Conservation (phyloP, 139 green algal genomes). For the Astrephomene gubernaculifera region DNA sequence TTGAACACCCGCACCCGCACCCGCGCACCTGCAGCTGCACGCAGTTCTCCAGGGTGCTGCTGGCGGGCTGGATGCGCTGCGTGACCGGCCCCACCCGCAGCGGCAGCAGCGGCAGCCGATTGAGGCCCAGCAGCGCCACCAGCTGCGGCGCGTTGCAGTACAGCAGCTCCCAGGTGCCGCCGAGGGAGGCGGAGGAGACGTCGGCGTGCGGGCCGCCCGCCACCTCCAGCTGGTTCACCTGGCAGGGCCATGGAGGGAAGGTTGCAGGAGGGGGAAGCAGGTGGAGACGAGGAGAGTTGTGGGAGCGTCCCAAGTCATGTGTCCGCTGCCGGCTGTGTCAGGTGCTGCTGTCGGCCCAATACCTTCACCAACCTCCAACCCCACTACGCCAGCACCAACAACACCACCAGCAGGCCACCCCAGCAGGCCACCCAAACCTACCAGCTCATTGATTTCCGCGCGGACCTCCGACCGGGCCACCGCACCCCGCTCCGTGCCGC, state of each 20-base stretch:
- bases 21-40: constrained; percentile 48
- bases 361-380: too few relatives aligned
- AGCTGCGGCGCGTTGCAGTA: constrained; percentile 94
- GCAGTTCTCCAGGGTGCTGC: constrained; percentile 83
- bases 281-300: too few relatives aligned
- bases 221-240: constrained; percentile 91
- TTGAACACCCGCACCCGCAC: too few relatives aligned
- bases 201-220: not conserved
- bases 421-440: not conserved
- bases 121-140: constrained; percentile 81
- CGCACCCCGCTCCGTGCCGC: constrained; percentile 87
- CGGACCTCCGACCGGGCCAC: constrained; percentile 77
- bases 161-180: constrained; percentile 87
- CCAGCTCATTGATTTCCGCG: constrained; percentile 90
- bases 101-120: constrained; percentile 78
- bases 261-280: too few relatives aligned
- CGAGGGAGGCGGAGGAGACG: not conserved
- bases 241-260: too few relatives aligned
- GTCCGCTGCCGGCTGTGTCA: too few relatives aligned
- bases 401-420: too few relatives aligned
- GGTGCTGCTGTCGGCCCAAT: too few relatives aligned
- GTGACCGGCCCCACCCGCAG: constrained; percentile 88
- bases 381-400: too few relatives aligned
- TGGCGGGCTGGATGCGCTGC: constrained; percentile 82
- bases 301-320: too few relatives aligned